Base-by-base conservation (phyloP, 23 red algal genomes). In the Gracilaria vermiculophylla region DNA sequence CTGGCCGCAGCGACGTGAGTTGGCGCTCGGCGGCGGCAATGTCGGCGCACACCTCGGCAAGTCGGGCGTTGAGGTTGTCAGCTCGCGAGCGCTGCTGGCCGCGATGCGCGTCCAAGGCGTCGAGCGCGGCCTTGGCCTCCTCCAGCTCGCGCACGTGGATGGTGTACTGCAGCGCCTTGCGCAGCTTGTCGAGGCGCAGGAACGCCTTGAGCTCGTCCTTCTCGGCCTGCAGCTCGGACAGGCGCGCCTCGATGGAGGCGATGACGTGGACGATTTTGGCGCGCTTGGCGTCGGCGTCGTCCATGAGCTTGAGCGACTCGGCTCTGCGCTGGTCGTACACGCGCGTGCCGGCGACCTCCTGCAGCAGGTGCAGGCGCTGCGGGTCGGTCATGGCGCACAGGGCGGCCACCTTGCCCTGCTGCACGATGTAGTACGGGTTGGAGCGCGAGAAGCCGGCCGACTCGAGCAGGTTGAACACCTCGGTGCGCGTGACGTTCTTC, bases 351-450 rank as follows among this genome's bases (percentile, higher is more conserved):
- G 97, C 97, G 21, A 99, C 93, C 53, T 99, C 97, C 40, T 91
- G 72, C 51, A 99, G 66, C 28, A 99, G 77, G 9, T 94, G 85
- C 9, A 99, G 66, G 19, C 97, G 74, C 45, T 92, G 79, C 14
- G 74, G 82, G 39, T 99, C 93, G 52, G 87, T 81, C 97, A 99
- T 99, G 13, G 83, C 80, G 66, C 89, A 94, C 65, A 99, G 62
- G 0, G 97, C 90, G 29, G 97, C 90, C 5, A 99, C 91, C 82
- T 95, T 99, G 0, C 97, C 97, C 67, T 99, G 97, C 54, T 99
- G 97, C 19, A 99, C 93, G 51, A 99, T 99, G 80, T 99, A 99
- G 57, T 99, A 99, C 21, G 97, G 97, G 34, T 99, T 99, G n/a
- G 92, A 95, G 23, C 94, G 90, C 10, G 93, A 96, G 60, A 99